Evolutionary conservation across 176 grass and related monocot species (phyloP).

Genomic region (Leersia perrieri): DNA sequence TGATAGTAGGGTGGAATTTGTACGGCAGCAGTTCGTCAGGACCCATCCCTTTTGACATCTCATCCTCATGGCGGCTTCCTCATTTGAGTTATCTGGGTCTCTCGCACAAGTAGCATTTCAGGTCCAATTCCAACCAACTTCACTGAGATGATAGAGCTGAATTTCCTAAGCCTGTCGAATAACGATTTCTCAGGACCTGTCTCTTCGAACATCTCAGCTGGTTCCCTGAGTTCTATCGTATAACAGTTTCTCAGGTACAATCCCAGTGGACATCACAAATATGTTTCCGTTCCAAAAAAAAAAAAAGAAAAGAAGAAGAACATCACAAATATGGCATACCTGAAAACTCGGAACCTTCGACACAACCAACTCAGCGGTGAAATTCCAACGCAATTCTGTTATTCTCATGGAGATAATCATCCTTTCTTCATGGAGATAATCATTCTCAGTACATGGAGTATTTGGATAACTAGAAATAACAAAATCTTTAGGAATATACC

Average conservation of each 20-base stretch:
- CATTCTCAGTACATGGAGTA: too few species aligned
- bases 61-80: too few species aligned
- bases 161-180: constrained; percentile 41
- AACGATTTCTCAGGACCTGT: constrained; percentile 43
- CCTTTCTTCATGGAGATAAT: too few species aligned
- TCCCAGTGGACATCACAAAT: constrained; percentile 1
- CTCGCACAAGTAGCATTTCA: too few species aligned
- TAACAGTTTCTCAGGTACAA: constrained; percentile 45
- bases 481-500: too few species aligned
- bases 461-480: too few species aligned
- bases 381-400: neutral
- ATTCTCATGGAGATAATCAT: too few species aligned
- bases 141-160: too few species aligned
- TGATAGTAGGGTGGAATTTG: constrained; percentile 18
- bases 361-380: constrained; percentile 37
- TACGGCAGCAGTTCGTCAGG: constrained; percentile 48
- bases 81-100: too few species aligned
- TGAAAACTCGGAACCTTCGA: constrained; percentile 37
- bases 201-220: constrained; percentile 22
- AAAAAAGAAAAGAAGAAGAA: too few species aligned
- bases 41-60: constrained; percentile 31
- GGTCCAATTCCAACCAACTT: too few species aligned
- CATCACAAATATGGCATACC: neutral
- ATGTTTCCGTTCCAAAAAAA: too few species aligned
- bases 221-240: constrained; percentile 18